Evolutionary conservation across 176 grass and related monocot species (phyloP), one percentile per base, ranked within the genome.

Genomic region (Triticum urartu): DNA sequence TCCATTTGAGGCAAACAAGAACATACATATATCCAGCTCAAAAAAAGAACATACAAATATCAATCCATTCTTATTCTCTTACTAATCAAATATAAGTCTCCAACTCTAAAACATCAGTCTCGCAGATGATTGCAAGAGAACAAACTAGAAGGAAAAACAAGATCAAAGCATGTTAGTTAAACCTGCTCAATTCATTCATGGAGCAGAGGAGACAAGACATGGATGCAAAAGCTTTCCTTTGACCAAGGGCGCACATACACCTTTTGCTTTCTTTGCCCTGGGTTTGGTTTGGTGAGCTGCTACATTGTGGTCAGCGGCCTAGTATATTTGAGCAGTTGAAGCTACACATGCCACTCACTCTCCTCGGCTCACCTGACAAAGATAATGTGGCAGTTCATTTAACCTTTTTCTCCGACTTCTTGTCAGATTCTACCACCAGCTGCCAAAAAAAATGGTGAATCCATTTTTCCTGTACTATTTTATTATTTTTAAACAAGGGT

Each of bases 271-370:
- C 35, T 34, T 43, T 56, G 56, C 56, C 4, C 24, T 63, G 43
- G 73, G 58, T 48, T 76, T 36, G 73, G 56, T 47, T 80, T 36
- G 75, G 50, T 71, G 73, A 48, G 38, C 69, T 75, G 72, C 72
- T 48, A 68, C n/a, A 26, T 7, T 38, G 3, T 40, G 62, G 66
- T 87, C 32, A 88, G 82, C n/a, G 52, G 52, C 38, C 68, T 87
- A 43, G 25, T 21, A 79, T 78, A 71, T 76, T 81, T 85, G 63
- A 88, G 81, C 54, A 85, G 86, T 85, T 88, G 86, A 85, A 81
- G 33, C 85, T 39, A 75, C 20, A 80, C 22, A 80, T 0, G 4
- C 60, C 60, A 59, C 42, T 47, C 26, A 18, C 32, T 54, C 50
- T 54, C 50, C 75, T 17, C 39, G 63, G 40, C 83, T 65, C 72